Conservation (phyloP, 768 basidiomycete species). For the Leccinellum rugosiceps region DNA sequence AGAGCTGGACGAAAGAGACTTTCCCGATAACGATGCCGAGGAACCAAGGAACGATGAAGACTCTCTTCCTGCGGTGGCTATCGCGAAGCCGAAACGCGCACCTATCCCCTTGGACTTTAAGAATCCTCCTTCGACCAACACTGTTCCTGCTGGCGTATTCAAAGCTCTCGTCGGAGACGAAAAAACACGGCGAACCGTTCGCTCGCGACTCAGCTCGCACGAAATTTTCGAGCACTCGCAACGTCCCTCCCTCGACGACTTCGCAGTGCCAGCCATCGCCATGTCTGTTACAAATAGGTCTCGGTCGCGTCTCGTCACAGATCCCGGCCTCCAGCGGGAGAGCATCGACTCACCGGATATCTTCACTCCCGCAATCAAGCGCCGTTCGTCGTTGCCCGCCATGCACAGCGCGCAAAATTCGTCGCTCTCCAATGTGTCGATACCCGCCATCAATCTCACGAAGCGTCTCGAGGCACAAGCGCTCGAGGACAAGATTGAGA, state of each 20-base stretch:
- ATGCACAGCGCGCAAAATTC: constrained; percentile 46
- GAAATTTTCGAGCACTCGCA: constrained; percentile 70
- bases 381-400: constrained; percentile 57
- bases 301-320: constrained; percentile 53
- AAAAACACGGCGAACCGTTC: constrained; percentile 65
- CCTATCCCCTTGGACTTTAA: constrained; percentile 81
- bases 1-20: constrained; percentile 9
- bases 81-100: constrained; percentile 53
- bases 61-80: constrained; percentile 11
- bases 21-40: constrained; percentile 2
- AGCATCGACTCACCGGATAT: constrained; percentile 36
- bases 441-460: constrained; percentile 49
- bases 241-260: constrained; percentile 75
- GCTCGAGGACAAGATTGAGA: constrained; percentile 57
- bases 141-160: constrained; percentile 83
- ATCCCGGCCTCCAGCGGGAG: constrained; percentile 44
- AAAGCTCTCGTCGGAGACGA: constrained; percentile 73
- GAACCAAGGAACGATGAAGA: constrained; percentile 17
- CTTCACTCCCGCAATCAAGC: constrained; percentile 42
- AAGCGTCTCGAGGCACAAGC: constrained; percentile 57
- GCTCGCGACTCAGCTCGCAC: constrained; percentile 70
- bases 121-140: constrained; percentile 61
- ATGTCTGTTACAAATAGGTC: constrained; percentile 53
- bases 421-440: constrained; percentile 42
- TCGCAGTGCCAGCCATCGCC: constrained; percentile 62